Conservation (phyloP, 768 basidiomycete species). For the Tricholoma furcatifolium region DNA sequence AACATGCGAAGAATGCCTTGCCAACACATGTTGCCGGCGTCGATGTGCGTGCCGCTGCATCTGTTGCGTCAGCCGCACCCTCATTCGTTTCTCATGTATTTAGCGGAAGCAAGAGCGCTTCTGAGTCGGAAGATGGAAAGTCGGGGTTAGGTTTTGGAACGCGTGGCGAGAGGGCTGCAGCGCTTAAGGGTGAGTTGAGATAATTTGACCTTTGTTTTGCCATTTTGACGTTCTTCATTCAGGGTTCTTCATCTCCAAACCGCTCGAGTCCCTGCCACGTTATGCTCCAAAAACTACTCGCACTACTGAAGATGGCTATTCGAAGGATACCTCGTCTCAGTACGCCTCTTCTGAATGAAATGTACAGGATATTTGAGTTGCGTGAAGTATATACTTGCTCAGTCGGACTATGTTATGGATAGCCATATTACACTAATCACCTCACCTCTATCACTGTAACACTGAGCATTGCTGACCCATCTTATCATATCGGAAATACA, state of each 20-base stretch:
- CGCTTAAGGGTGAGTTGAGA: constrained; percentile 46
- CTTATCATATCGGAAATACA: too few species aligned
- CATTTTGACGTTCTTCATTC: background rate
- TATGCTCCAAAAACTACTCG: constrained; percentile 42
- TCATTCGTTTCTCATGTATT: constrained; percentile 37
- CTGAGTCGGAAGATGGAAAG: constrained; percentile 26
- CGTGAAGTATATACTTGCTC: too few species aligned
- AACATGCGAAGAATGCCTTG: constrained; percentile 49
- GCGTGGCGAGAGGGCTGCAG: constrained; percentile 74
- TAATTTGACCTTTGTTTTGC: background rate
- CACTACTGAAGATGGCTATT: constrained; percentile 6
- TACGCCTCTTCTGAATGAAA: background rate
- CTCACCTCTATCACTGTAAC: too few species aligned
- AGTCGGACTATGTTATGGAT: too few species aligned
- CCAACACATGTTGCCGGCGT: constrained; percentile 45
- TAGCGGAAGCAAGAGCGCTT: constrained; percentile 13
- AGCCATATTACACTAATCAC: too few species aligned
- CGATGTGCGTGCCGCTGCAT: constrained; percentile 28
- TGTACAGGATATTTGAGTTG: background rate
- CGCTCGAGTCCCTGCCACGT: constrained; percentile 60
- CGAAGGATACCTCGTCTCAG: background rate
- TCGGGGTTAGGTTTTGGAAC: constrained; percentile 76
- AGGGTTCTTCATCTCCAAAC: constrained; percentile 61
- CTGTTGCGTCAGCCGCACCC: constrained; percentile 20
- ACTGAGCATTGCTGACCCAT: too few species aligned